phyloP scores from a whole-genome alignment of 2,329 filamentous ascomycete species.

The Didymella pomorum region DNA sequence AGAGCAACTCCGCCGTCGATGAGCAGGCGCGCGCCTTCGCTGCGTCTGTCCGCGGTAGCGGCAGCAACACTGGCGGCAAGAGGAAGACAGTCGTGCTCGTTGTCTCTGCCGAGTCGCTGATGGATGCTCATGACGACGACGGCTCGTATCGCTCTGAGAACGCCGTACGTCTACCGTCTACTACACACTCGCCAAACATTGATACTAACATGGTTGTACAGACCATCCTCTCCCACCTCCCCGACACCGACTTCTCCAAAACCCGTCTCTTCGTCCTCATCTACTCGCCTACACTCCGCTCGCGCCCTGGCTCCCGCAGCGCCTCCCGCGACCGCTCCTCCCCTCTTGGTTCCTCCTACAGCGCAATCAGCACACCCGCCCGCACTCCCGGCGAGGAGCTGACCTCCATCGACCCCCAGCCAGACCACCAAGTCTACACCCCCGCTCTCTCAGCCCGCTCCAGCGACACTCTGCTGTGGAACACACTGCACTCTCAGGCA shows the following conservation, averaged over 20 bases:
- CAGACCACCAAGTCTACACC: conserved; percentile 51
- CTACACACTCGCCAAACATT: too few species aligned
- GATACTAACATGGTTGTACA: conserved; percentile 33
- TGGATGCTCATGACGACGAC: conserved; percentile 64
- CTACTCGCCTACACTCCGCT: conserved; percentile 82
- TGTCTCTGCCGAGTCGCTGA: conserved; percentile 77
- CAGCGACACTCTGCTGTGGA: conserved; percentile 67
- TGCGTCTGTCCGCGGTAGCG: conserved; percentile 35
- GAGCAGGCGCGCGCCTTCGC: conserved; percentile 46
- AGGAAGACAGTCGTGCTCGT: conserved; percentile 85
- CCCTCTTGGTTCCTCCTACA: conserved; percentile 82
- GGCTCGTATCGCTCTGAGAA: conserved; percentile 72
- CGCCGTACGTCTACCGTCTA: conserved; percentile 67
- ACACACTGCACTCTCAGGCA: conserved; percentile 81
- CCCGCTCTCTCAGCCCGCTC: conserved; percentile 46
- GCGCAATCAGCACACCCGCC: conserved; percentile 77
- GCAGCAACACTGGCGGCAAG: conserved; percentile 35
- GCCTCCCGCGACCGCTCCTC: conserved; percentile 53
- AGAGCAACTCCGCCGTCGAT: conserved; percentile 46
- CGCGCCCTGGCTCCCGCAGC: conserved; percentile 56
- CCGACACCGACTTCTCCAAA: conserved; percentile 74
- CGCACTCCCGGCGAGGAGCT: conserved; percentile 71
- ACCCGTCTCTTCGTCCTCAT: conserved; percentile 88
- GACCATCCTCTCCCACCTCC: conserved; percentile 85
- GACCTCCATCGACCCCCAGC: conserved; percentile 53